Evolutionary conservation across 257 asterid genomes (phyloP).

Genomic region (Plantago ovata): DNA sequence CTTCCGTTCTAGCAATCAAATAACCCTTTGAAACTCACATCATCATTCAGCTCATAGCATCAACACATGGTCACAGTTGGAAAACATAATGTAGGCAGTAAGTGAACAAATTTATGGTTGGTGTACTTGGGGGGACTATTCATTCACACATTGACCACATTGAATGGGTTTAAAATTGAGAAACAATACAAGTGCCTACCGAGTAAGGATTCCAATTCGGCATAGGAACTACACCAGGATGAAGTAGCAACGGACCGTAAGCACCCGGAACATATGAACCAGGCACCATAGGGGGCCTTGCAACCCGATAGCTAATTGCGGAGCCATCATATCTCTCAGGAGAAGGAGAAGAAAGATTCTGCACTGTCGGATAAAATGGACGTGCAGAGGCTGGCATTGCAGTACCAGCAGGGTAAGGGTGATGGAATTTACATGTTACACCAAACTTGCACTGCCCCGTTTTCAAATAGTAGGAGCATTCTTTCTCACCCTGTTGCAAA

Average conservation of each 20-base stretch:
- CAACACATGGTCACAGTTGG: not conserved
- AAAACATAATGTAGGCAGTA: not conserved
- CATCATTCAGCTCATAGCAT: not conserved
- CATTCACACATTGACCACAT: not conserved
- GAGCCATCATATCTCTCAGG: slow-evolving; percentile 47
- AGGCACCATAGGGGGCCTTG: slow-evolving; percentile 67
- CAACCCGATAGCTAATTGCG: slow-evolving; percentile 43
- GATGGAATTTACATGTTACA: slow-evolving; percentile 83
- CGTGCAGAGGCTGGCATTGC: slow-evolving; percentile 74
- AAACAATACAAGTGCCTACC: slow-evolving; percentile 32
- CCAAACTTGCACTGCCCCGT: slow-evolving; percentile 98
- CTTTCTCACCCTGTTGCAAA: slow-evolving; percentile 68
- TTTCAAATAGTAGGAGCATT: slow-evolving; percentile 95
- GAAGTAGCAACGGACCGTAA: slow-evolving; percentile 72
- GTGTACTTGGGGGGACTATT: not conserved
- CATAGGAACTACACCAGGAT: slow-evolving; percentile 65
- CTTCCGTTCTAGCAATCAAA: not conserved
- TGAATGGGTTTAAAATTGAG: slow-evolving; percentile 1
- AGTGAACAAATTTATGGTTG: not conserved
- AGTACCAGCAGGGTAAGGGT: slow-evolving; percentile 76
- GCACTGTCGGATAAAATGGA: slow-evolving; percentile 83
- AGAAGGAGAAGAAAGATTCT: slow-evolving; percentile 61
- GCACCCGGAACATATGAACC: slow-evolving; percentile 69
- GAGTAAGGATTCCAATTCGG: slow-evolving; percentile 77
- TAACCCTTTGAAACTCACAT: not conserved